Conservation (phyloP, 2,329 filamentous ascomycete species). For the Neonectria coccinea region DNA sequence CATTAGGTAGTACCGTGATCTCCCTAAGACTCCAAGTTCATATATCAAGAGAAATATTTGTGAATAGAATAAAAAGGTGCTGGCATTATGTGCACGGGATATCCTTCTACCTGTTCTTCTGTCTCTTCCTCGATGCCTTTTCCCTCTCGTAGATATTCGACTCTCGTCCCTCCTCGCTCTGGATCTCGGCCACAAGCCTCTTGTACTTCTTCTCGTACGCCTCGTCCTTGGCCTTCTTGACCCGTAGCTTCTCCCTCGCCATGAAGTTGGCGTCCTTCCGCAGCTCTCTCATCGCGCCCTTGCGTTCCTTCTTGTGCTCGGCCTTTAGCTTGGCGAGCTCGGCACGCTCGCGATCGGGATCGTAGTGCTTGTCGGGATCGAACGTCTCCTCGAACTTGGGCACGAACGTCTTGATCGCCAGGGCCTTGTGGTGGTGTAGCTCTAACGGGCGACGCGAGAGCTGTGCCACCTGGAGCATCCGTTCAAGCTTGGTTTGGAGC, state of each 20-base stretch:
- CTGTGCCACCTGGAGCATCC: constrained; percentile 70
- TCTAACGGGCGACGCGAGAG: constrained; percentile 81
- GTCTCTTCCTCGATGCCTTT: constrained; percentile 78
- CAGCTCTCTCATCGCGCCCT: constrained; percentile 93
- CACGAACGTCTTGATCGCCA: constrained; percentile 87
- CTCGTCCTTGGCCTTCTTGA: constrained; percentile 93
- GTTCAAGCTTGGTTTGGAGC: constrained; percentile 59
- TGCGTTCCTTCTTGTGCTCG: constrained; percentile 94
- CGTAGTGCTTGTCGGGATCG: constrained; percentile 97
- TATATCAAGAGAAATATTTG: background rate
- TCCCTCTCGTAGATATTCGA: constrained; percentile 90
- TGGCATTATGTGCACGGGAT: constrained; percentile 38
- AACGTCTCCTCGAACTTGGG: constrained; percentile 97
- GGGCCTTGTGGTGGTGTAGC: constrained; percentile 88
- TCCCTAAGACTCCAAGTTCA: no score
- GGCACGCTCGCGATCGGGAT: constrained; percentile 89
- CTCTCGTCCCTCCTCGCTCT: constrained; percentile 90
- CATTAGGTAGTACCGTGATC: background rate
- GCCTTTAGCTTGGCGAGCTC: constrained; percentile 86
- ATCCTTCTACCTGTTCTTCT: constrained; percentile 58
- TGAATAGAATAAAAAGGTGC: constrained; percentile 14
- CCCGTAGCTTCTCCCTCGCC: constrained; percentile 85
- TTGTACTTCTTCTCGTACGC: constrained; percentile 98
- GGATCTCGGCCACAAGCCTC: constrained; percentile 91
- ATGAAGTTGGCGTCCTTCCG: constrained; percentile 96